Conservation (phyloP, 1,139 yeast genomes). For the Saccharomyces hybrid region DNA sequence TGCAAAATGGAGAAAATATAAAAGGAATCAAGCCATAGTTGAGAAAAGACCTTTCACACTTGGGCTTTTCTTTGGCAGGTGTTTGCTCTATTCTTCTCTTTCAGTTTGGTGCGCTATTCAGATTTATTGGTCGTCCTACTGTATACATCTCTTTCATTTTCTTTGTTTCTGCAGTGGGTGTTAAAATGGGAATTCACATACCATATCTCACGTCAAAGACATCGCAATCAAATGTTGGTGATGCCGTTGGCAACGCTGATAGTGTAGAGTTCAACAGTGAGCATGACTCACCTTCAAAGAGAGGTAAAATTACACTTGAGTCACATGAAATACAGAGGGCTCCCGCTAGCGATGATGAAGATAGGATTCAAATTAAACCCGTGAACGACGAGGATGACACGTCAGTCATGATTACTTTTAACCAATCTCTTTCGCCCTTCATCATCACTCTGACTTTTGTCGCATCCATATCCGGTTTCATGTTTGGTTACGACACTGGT, state of each 20-base stretch:
- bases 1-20: background rate
- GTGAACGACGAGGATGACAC: conserved; percentile 39
- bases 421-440: conserved; percentile 50
- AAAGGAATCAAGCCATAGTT: background rate
- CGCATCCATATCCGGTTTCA: conserved; percentile 86
- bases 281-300: background rate
- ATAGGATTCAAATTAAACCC: conserved; percentile 30
- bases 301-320: background rate
- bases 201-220: background rate
- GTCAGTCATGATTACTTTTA: conserved; percentile 36
- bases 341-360: conserved; percentile 7
- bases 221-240: background rate
- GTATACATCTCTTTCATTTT: background rate
- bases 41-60: background rate
- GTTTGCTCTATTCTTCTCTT: background rate
- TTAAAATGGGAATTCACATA: background rate
- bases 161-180: background rate
- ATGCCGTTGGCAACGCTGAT: background rate
- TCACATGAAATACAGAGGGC: background rate
- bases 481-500: conserved; percentile 97
- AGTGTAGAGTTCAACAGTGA: background rate
- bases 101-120: background rate
- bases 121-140: background rate
- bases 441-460: conserved; percentile 66
- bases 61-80: background rate